Base-by-base conservation (phyloP, 352 stramenopile species). In the Proteromonas lacertae region DNA sequence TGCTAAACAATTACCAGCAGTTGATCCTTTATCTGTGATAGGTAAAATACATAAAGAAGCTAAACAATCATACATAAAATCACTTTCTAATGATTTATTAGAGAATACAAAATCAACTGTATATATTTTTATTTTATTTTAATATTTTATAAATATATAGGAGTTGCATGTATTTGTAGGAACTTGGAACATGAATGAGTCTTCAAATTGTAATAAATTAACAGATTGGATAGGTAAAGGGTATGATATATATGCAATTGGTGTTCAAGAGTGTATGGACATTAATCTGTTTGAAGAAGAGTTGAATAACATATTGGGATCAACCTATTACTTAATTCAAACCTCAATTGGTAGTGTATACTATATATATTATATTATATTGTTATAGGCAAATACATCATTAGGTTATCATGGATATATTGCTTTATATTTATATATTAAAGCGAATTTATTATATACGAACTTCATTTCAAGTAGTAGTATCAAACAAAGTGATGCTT, bases 231-330 rank as follows among this genome's bases (percentile, higher is more conserved):
- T 84, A 43, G 65, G 67, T 14, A 42, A 57, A 3, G 66, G 64
- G 20, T 50, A 73, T 42, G 66, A 83, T 31, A 53, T 83, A 0
- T 83, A 81, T 29, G 64, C 76, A 9, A 69, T 83, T 29, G 69
- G 66, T n/a, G 57, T 80, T 4, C 67, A 83, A 42, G 69, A 84
- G 45, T 84, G 69, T 48, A 71, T 80, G 55, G 53, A 74, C 31
- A 48, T 79, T 26, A 50, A 37, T 4, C 60, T 69, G 23, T 40
- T 80, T 5, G 56, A 69, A 29, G 46, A 50, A 18, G 67, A 65
- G 26, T 56, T 79, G 12, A n/a, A n/a, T 38, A 59, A 21, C 50
- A 60, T 6, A 53, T n/a, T n/a, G n/a, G n/a, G n/a, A n/a, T n/a
- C n/a, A n/a, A n/a, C n/a, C n/a, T n/a, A n/a, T n/a, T n/a, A n/a